Base-by-base conservation (phyloP, 73 alveolate genomes). In the Paramecium octaurelia region DNA sequence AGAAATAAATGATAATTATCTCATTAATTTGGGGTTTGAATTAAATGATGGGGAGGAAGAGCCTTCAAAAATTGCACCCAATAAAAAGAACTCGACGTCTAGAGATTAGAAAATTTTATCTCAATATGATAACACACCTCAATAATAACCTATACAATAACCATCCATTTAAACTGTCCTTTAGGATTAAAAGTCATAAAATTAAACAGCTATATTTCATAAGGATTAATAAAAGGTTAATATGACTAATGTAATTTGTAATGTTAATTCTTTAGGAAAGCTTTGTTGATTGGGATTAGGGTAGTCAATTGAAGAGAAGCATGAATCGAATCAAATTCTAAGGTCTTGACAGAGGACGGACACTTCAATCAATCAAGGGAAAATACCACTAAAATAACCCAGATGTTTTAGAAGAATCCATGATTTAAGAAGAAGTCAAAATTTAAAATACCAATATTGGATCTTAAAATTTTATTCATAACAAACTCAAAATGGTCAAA, bases 381-480 rank as follows among this genome's bases (percentile, higher is more conserved):
- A 80, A 80, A 48, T 27, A 44, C 21, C 73, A 80, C 9, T 23
- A 54, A 54, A 20, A 23, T 24, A 27, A 40, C 44, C n/a, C 27
- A 23, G 91, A 64, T 64, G 14, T 64, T 2, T 64, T 80, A 64
- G 91, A 80, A 3, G 75, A 80, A 44, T 80, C 91, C 5, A 27
- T 44, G 57, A 46, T 80, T 8, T 42, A 80, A 46, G 70, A 80
- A 46, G 91, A 80, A 6, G 73, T 43, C 21, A 40, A 35, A 18
- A 80, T 80, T 24, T 20, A 80, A 48, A 24, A 23, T 20, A 80
- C 57, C 6, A 36, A 64, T 64, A 64, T 73, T 20, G 87, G 87
- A 18, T 73, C 91, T 2, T 48, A 80, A 24, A 38, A 80, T 9
- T 80, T 6, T 80, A 80, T 80, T 2, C 57, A 80, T 24, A 80